A percentile compares a stretch with the other conserved stretches of the same genome.
phyloP scores from a whole-genome alignment of 139 green algal species.

The Ettlia oleoabundans region DNA sequence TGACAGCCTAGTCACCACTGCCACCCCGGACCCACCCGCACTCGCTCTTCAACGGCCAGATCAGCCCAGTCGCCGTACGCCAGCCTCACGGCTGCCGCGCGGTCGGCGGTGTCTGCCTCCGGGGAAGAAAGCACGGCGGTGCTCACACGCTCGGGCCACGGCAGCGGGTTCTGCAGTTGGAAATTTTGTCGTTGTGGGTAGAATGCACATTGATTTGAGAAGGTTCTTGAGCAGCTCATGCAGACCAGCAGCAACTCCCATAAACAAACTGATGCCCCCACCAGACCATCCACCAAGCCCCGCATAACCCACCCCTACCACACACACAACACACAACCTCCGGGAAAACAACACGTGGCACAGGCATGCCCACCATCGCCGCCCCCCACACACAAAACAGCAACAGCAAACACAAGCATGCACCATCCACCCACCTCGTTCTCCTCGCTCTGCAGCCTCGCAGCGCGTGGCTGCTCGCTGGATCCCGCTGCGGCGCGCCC shows the following conservation, averaged over 20 bases:
- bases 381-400: neutral
- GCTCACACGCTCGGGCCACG: constrained; percentile 53
- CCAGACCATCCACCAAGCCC: no score
- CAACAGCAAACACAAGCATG: neutral
- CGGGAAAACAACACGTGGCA: no score
- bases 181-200: constrained; percentile 15
- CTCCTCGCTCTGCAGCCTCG: constrained; percentile 23
- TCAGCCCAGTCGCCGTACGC: constrained; percentile 70
- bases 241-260: neutral
- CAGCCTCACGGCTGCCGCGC: constrained; percentile 49
- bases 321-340: no score
- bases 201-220: no score
- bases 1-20: neutral
- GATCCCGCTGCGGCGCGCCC: neutral
- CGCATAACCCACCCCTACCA: no score
- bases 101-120: constrained; percentile 5
- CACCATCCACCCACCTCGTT: constrained; percentile 18
- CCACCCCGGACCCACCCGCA: constrained; percentile 39
- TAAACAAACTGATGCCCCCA: no score
- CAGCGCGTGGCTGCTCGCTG: constrained; percentile 10
- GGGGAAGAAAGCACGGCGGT: constrained; percentile 33
- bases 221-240: neutral
- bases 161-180: constrained; percentile 39
- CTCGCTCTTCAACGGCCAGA: constrained; percentile 54
- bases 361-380: no score